Evolutionary conservation across 2,329 filamentous ascomycete species (phyloP).

Genomic region (Tolypocladium tundrense): DNA sequence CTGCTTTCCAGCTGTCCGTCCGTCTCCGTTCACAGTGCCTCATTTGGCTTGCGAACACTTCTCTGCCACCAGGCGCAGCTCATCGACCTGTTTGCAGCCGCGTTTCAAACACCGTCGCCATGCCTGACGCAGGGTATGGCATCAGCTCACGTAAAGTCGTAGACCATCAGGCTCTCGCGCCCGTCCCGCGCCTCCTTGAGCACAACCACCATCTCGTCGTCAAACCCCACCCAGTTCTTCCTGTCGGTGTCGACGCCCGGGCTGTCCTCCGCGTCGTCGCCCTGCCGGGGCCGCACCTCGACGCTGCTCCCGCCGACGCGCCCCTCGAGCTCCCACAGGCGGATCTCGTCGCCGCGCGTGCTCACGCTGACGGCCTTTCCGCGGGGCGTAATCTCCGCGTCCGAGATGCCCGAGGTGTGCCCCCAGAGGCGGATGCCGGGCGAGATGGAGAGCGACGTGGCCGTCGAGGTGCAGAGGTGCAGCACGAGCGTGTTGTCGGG

Average conservation of each 20-base stretch:
- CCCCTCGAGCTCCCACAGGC: constrained; percentile 84
- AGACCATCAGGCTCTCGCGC: constrained; percentile 66
- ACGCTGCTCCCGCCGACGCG: constrained; percentile 45
- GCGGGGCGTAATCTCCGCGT: constrained; percentile 71
- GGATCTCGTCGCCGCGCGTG: constrained; percentile 63
- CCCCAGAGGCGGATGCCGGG: constrained; percentile 74
- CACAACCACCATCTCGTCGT: constrained; percentile 86
- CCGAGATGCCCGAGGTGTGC: constrained; percentile 81
- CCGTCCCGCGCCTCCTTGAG: constrained; percentile 61
- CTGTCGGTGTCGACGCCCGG: constrained; percentile 23
- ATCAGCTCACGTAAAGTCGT: constrained; percentile 59
- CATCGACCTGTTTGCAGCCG: too few relatives aligned
- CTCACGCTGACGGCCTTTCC: constrained; percentile 90
- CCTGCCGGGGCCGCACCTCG: constrained; percentile 34
- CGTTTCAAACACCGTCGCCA: too few relatives aligned
- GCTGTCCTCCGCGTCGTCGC: constrained; percentile 7
- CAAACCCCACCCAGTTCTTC: constrained; percentile 70
- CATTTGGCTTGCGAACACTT: too few relatives aligned
- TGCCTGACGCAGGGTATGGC: too few relatives aligned
- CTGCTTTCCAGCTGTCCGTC: too few relatives aligned
- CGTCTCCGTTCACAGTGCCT: too few relatives aligned
- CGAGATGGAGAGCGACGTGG: constrained; percentile 56
- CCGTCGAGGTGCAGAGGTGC: constrained; percentile 68
- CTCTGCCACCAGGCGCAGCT: too few relatives aligned
- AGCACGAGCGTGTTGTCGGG: constrained; percentile 81